Conservation (phyloP, 2,329 filamentous ascomycete genomes). For the Periconia macrospinosa region DNA sequence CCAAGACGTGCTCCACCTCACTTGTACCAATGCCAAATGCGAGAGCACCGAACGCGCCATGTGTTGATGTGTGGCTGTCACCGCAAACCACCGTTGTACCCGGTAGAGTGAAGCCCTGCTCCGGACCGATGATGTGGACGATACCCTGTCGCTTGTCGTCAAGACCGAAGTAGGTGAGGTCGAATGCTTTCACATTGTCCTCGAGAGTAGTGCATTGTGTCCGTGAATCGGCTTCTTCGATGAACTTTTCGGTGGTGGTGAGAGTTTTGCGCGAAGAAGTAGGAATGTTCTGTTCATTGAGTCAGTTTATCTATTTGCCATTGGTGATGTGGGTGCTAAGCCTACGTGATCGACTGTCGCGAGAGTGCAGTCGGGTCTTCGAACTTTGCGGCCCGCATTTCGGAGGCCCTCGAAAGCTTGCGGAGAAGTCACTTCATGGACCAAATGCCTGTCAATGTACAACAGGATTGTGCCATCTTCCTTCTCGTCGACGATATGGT, state of each 20-base stretch:
- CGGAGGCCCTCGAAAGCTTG: conserved; percentile 97
- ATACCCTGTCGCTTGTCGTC: conserved; percentile 97
- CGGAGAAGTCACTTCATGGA: conserved; percentile 98
- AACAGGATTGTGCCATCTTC: conserved; percentile 85
- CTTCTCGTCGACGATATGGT: conserved; percentile 94
- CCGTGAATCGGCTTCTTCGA: conserved; percentile 90
- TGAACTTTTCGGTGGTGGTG: conserved; percentile 91
- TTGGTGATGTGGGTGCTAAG: conserved; percentile 3
- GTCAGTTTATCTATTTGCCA: conserved; percentile 13
- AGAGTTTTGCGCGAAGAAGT: conserved; percentile 88
- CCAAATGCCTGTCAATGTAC: conserved; percentile 95
- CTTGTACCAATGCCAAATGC: conserved; percentile 98
- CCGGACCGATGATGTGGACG: conserved; percentile 96
- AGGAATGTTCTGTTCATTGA: conserved; percentile 74
- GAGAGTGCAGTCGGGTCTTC: conserved; percentile 93
- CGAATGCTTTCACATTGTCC: conserved; percentile 95
- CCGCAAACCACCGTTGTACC: conserved; percentile 97
- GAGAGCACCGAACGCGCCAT: conserved; percentile 92
- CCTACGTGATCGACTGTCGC: conserved; percentile 95
- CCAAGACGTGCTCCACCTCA: conserved; percentile 97
- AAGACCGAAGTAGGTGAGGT: conserved; percentile 94
- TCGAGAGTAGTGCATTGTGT: conserved; percentile 94
- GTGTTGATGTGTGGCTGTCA: conserved; percentile 97
- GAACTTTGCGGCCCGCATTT: conserved; percentile 84
- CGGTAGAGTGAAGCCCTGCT: conserved; percentile 97